phyloP scores from a whole-genome alignment of 768 basidiomycete species.

The Boletus eberwhitei region DNA sequence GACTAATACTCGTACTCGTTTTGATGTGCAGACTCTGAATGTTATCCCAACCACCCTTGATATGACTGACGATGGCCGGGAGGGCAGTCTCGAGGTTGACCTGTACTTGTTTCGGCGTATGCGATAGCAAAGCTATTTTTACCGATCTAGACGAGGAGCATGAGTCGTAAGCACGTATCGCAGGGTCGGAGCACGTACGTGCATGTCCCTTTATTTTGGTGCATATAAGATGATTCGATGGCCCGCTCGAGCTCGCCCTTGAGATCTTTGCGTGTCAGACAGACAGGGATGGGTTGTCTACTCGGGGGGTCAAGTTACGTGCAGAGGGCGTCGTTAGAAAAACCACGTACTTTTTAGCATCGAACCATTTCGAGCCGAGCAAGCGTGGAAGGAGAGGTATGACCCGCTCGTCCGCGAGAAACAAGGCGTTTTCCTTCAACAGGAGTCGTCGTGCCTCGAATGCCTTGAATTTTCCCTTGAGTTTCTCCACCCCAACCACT shows the following conservation, averaged over 20 bases:
- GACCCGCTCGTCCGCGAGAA: conserved; percentile 90
- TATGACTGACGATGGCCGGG: conserved; percentile 64
- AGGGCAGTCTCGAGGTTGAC: conserved; percentile 77
- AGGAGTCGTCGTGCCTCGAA: conserved; percentile 81
- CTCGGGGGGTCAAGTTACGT: conserved; percentile 1
- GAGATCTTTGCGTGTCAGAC: conserved; percentile 80
- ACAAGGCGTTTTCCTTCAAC: conserved; percentile 86
- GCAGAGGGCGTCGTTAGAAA: background rate
- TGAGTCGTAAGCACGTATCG: background rate
- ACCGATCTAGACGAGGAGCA: conserved; percentile 54
- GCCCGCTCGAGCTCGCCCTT: conserved; percentile 92
- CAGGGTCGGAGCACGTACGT: conserved; percentile 52
- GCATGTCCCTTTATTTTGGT: conserved; percentile 91
- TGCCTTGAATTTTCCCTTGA: conserved; percentile 90
- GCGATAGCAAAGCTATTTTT: conserved; percentile 74
- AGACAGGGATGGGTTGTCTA: conserved; percentile 96
- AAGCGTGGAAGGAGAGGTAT: conserved; percentile 83
- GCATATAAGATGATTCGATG: conserved; percentile 92
- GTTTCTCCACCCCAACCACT: conserved; percentile 86
- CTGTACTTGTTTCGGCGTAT: conserved; percentile 68
- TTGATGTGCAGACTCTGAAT: conserved; percentile 88
- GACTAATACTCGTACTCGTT: conserved; percentile 73
- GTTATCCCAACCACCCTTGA: conserved; percentile 87
- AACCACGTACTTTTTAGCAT: conserved; percentile 84
- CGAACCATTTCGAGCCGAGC: conserved; percentile 87